These are phyloP conservation scores for Kluyveromyces lactis DNA, from an alignment of 805 yeast species.

Conservation along the genomic window DNA sequence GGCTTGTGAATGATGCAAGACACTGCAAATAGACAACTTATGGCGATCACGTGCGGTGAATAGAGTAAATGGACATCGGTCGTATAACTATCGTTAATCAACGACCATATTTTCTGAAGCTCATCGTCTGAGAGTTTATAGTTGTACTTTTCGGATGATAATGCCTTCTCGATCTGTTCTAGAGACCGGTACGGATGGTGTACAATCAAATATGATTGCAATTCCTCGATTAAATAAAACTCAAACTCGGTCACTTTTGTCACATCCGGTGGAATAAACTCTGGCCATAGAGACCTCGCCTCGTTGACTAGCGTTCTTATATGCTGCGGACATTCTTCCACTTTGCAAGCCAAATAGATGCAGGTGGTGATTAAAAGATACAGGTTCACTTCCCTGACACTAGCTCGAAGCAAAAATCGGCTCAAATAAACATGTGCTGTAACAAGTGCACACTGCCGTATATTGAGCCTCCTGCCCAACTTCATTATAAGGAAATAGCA, in stretches of 20 bases:
- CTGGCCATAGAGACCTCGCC: constrained; percentile 90
- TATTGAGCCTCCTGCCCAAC: constrained; percentile 67
- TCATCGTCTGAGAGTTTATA: constrained; percentile 48
- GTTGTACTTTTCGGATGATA: constrained; percentile 27
- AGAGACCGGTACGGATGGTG: constrained; percentile 70
- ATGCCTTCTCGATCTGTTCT: constrained; percentile 40
- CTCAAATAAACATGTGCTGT: constrained; percentile 82
- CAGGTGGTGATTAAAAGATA: constrained; percentile 78
- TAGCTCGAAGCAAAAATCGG: constrained; percentile 66
- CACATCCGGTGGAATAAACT: constrained; percentile 83
- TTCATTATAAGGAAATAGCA: constrained; percentile 68
- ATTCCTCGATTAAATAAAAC: constrained; percentile 84
- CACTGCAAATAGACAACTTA: constrained; percentile 74
- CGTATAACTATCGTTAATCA: constrained; percentile 81
- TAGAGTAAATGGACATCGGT: constrained; percentile 76
- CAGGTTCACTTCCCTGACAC: constrained; percentile 72
- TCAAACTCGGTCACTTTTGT: constrained; percentile 93
- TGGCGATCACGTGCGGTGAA: constrained; percentile 86
- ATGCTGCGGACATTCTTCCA: constrained; percentile 94
- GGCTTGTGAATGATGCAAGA: constrained; percentile 26
- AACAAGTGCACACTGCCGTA: constrained; percentile 77
- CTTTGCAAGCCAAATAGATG: constrained; percentile 83
- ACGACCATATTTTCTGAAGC: constrained; percentile 79
- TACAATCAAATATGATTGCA: constrained; percentile 60
- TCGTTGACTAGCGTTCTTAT: constrained; percentile 76